Evolutionary conservation across 306 rosid species (phyloP).

Genomic region (Castanopsis chinensis): DNA sequence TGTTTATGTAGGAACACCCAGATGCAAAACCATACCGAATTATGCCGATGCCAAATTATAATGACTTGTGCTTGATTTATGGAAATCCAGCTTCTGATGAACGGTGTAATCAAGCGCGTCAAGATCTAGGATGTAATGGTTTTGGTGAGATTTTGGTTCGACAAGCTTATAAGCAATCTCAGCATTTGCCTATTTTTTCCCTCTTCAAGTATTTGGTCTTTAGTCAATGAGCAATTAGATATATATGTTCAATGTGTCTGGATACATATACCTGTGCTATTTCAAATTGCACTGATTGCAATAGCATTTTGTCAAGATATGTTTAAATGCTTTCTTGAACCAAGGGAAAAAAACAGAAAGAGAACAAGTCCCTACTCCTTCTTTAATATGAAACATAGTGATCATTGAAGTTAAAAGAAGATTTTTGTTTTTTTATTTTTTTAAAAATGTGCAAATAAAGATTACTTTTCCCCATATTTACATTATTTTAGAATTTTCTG

Average conservation of each 20-base stretch:
- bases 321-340: not conserved
- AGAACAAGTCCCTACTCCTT: not conserved
- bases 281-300: not conserved
- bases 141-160: slow-evolving; percentile 26
- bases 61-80: slow-evolving; percentile 54
- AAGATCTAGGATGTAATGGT: slow-evolving; percentile 20
- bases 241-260: not conserved
- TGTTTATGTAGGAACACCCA: slow-evolving; percentile 55
- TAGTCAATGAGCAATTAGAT: not conserved
- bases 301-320: not conserved
- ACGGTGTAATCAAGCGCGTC: slow-evolving; percentile 14
- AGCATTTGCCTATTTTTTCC: not conserved
- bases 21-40: slow-evolving; percentile 40
- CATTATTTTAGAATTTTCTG: slow-evolving; percentile 8
- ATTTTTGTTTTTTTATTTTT: slow-evolving; percentile 13
- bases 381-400: not conserved
- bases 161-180: not conserved
- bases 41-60: slow-evolving; percentile 39
- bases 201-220: not conserved
- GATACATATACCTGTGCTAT: not conserved
- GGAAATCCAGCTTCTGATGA: not conserved
- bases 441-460: not conserved
- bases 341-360: not conserved
- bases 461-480: not conserved
- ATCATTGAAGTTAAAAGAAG: slow-evolving; percentile 1